Percentiles rank a stretch among this genome's conserved stretches.
These are phyloP conservation scores for Suillus decipiens DNA, from an alignment of 768 basidiomycete genomes.

Conservation along the genomic window DNA sequence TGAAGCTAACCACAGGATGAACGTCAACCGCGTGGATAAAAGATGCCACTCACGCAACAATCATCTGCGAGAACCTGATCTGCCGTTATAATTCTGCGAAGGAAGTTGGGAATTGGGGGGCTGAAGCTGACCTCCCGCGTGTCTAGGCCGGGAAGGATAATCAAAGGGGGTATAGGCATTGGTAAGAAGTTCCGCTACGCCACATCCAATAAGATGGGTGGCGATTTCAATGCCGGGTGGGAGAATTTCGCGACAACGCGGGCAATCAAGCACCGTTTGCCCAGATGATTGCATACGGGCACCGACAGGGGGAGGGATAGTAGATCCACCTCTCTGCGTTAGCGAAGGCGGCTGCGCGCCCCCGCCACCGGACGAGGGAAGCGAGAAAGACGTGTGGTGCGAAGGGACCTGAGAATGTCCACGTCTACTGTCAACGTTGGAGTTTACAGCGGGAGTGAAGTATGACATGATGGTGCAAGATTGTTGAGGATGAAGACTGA, in stretches of 20 bases:
- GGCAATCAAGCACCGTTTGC: slow-evolving; percentile 7
- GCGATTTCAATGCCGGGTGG: slow-evolving; percentile 13
- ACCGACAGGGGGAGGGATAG: slow-evolving; percentile 10
- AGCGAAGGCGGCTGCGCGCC: not conserved
- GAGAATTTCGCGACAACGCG: slow-evolving; percentile 18
- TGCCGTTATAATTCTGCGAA: not conserved
- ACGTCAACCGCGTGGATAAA: not conserved
- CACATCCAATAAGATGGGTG: slow-evolving; percentile 18
- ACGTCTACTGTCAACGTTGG: not conserved
- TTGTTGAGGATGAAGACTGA: not conserved
- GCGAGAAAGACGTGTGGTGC: not conserved
- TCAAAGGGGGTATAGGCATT: slow-evolving; percentile 18
- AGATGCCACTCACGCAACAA: not conserved
- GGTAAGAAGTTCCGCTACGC: slow-evolving; percentile 15
- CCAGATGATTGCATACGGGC: not conserved
- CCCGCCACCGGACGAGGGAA: not conserved
- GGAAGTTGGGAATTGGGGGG: not conserved
- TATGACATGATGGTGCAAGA: slow-evolving; percentile 2
- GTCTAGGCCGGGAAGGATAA: not conserved
- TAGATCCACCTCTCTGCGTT: not conserved
- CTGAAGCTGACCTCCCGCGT: not conserved
- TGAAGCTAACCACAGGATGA: not conserved
- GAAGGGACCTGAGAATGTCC: not conserved
- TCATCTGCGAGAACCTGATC: not conserved
- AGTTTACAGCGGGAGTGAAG: not conserved